Evolutionary conservation across 768 basidiomycete species (phyloP).

Genomic region (Trametes maxima): DNA sequence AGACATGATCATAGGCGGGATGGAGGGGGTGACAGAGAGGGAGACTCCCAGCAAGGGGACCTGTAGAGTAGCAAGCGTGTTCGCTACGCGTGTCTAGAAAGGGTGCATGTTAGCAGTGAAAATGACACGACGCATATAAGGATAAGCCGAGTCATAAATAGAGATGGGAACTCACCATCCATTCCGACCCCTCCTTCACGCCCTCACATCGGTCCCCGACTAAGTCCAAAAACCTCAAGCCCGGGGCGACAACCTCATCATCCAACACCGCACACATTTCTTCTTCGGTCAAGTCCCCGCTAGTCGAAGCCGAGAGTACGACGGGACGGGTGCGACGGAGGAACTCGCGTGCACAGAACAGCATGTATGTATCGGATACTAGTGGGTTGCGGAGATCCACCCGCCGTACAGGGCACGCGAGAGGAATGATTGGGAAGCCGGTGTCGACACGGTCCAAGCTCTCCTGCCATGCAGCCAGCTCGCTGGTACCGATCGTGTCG

Average conservation of each 20-base stretch:
- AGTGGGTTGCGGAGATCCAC: constrained; percentile 22
- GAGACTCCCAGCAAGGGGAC: constrained; percentile 4
- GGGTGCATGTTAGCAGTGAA: background rate
- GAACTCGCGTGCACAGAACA: constrained; percentile 20
- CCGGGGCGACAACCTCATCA: constrained; percentile 12
- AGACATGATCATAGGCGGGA: background rate
- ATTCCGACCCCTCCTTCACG: constrained; percentile 8
- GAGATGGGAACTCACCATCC: constrained; percentile 16
- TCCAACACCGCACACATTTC: constrained; percentile 14
- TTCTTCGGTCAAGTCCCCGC: constrained; percentile 6
- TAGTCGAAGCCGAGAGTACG: constrained; percentile 16
- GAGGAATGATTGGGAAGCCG: constrained; percentile 18
- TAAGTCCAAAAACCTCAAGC: constrained; percentile 20
- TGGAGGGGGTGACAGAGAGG: constrained; percentile 16
- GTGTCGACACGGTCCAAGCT: constrained; percentile 21
- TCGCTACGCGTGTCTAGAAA: constrained; percentile 4
- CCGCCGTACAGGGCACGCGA: constrained; percentile 14
- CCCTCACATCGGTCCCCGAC: constrained; percentile 19
- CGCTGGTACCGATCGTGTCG: background rate
- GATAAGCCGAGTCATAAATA: background rate
- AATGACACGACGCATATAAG: background rate
- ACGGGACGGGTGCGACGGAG: constrained; percentile 15
- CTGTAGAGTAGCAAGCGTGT: background rate
- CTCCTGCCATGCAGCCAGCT: constrained; percentile 9
- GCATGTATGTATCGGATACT: constrained; percentile 1